These are phyloP conservation scores for Lecanicillium sp. DNA, from an alignment of 2,329 filamentous ascomycete genomes.

Conservation along the genomic window DNA sequence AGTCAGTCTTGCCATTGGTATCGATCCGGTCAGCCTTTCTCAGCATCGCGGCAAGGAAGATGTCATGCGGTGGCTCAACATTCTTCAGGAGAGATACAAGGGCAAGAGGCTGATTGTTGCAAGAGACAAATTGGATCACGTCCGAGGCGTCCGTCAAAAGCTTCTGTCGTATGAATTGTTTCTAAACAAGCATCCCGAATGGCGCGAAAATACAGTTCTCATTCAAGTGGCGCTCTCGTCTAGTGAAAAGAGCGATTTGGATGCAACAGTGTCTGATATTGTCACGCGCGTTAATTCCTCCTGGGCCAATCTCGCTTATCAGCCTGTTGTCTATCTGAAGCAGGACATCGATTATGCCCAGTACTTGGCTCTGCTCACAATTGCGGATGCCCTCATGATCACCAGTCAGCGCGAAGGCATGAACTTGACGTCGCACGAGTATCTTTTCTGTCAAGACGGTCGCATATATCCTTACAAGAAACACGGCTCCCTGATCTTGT, in stretches of 20 bases:
- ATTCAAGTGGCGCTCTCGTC: slow-evolving; percentile 92
- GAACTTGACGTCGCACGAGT: slow-evolving; percentile 94
- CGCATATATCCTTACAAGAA: slow-evolving; percentile 61
- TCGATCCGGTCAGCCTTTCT: slow-evolving; percentile 71
- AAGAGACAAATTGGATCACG: slow-evolving; percentile 86
- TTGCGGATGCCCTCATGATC: slow-evolving; percentile 89
- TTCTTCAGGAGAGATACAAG: slow-evolving; percentile 74
- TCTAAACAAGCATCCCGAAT: slow-evolving; percentile 86
- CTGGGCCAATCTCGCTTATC: slow-evolving; percentile 84
- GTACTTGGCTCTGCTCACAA: slow-evolving; percentile 83
- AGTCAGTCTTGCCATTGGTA: slow-evolving; percentile 76
- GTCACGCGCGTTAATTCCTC: slow-evolving; percentile 89
- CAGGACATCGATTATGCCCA: slow-evolving; percentile 91
- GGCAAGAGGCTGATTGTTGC: slow-evolving; percentile 88
- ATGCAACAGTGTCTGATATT: slow-evolving; percentile 85
- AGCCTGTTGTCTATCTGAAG: slow-evolving; percentile 87
- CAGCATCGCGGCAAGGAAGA: slow-evolving; percentile 62
- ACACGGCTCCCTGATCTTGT: slow-evolving; percentile 82
- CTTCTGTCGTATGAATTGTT: slow-evolving; percentile 88
- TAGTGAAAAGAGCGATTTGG: slow-evolving; percentile 78
- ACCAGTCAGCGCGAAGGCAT: slow-evolving; percentile 93
- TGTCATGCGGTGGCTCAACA: slow-evolving; percentile 70
- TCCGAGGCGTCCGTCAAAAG: slow-evolving; percentile 89
- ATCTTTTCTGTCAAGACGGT: slow-evolving; percentile 86
- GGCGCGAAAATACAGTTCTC: slow-evolving; percentile 78